These are phyloP conservation scores for Aspergillus fischeri DNA, from an alignment of 2,329 filamentous ascomycete species.

Conservation along the genomic window DNA sequence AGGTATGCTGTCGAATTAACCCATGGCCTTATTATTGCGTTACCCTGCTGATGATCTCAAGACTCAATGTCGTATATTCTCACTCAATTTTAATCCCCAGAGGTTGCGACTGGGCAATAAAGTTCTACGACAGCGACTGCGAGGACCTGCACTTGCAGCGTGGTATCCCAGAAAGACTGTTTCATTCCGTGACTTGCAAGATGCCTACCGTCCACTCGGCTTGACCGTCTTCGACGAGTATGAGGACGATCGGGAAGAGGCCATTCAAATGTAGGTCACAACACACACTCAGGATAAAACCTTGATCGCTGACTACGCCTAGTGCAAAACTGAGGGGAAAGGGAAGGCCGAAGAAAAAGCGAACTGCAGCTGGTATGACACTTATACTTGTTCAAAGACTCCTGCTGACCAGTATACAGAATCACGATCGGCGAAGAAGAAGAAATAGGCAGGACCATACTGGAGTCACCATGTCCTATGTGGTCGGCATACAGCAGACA, in stretches of 20 bases:
- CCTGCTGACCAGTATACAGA: constrained; percentile 12
- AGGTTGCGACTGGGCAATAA: constrained; percentile 82
- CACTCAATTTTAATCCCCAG: constrained; percentile 83
- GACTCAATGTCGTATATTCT: constrained; percentile 90
- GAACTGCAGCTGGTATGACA: constrained; percentile 45
- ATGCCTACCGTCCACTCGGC: constrained; percentile 60
- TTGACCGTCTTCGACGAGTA: constrained; percentile 68
- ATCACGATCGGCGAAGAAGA: constrained; percentile 25
- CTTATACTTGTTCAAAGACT: neutral
- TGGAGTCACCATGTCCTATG: too few species aligned
- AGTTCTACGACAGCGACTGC: constrained; percentile 80
- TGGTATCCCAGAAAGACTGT: constrained; percentile 82
- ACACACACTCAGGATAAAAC: neutral
- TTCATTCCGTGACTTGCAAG: constrained; percentile 69
- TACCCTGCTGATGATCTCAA: constrained; percentile 36
- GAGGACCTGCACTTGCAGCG: constrained; percentile 73
- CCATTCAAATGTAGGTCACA: constrained; percentile 53
- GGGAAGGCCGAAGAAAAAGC: constrained; percentile 86
- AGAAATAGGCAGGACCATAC: constrained; percentile 16
- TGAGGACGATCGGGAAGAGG: constrained; percentile 74
- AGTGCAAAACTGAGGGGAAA: constrained; percentile 79
- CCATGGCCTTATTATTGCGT: neutral
- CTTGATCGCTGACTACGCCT: constrained; percentile 7
- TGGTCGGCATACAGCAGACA: too few species aligned
- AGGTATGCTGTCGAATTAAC: constrained; percentile 50